Base-by-base conservation (phyloP, 371 early-diverging fungal species). In the Mucor plumbeus region DNA sequence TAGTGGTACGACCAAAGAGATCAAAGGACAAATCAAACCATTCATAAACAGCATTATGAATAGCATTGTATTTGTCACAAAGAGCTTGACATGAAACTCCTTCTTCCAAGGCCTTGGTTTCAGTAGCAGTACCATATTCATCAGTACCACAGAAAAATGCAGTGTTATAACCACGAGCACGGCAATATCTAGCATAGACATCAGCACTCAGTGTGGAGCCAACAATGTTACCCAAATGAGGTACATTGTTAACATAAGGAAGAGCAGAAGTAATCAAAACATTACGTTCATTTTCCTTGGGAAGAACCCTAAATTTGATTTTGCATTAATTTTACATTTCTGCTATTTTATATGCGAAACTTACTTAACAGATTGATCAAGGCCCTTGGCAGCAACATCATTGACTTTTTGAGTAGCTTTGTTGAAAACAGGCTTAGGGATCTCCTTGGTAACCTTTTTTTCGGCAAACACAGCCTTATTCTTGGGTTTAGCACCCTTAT, bases 81-180 rank as follows among this genome's bases (percentile, higher is more conserved):
- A 99, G 90, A 63, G 90, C 97, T 69, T 91, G 88, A 77, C 98
- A 98, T 19, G 93, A 82, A 8, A 94, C 83, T 9, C 92, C 91
- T 71, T 97, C 97, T 70, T 97, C 93, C 35, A 99, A 79, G 7
- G 99, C 99, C 80, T 97, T 98, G 53, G 99, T 99, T 85, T 99
- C 99, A 5, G 99, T 99, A 11, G 99, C 99, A 33, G 99, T 99
- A 63, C 99, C 99, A 80, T 99, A 99, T 84, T 99, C 99, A 80
- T 99, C 99, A 3, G 99, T 99, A 69, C 99, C 99, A 81, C 98
- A 97, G 54, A 99, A 89, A 74, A 86, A 97, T n/a, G 97, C 77
- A 4, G 92, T 90, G 75, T 99, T 97, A 78, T 92, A 85, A n/a
- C 93, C 95, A 47, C 97, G 92, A 62, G 91, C 81, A 62, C 97